Conservation (phyloP, 1,139 yeast species). For the Nakaseomyces sp. region DNA sequence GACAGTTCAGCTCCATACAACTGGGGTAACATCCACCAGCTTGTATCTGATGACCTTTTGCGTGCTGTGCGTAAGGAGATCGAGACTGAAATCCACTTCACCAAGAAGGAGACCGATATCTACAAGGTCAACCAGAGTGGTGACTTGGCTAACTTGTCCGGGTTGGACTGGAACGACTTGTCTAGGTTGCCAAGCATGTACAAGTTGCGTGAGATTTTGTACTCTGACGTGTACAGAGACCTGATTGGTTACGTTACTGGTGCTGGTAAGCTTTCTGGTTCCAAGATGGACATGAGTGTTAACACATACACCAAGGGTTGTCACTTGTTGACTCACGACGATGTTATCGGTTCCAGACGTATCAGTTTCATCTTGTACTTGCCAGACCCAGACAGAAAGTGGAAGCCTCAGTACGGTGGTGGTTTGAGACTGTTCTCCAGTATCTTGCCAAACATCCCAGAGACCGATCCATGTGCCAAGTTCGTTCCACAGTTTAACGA, state of each 20-base stretch:
- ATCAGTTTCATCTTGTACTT: conserved; percentile 86
- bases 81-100: conserved; percentile 72
- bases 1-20: conserved; percentile 61
- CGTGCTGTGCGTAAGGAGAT: conserved; percentile 80
- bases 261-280: conserved; percentile 82
- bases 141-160: conserved; percentile 86
- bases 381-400: conserved; percentile 81
- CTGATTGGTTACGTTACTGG: conserved; percentile 75
- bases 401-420: conserved; percentile 92
- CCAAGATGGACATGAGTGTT: conserved; percentile 84
- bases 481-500: conserved; percentile 92
- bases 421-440: conserved; percentile 82
- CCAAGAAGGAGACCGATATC: conserved; percentile 93
- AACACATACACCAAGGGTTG: conserved; percentile 90
- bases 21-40: conserved; percentile 75
- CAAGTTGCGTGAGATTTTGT: conserved; percentile 75
- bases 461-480: conserved; percentile 59
- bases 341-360: conserved; percentile 91
- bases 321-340: conserved; percentile 91
- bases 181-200: conserved; percentile 63
- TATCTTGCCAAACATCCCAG: conserved; percentile 81
- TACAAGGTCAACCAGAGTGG: conserved; percentile 94
- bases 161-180: conserved; percentile 69
- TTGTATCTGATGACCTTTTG: conserved; percentile 68
- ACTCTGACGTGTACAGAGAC: conserved; percentile 77